phyloP scores from a whole-genome alignment of 2,329 filamentous ascomycete species.

The Ascochyta lentis region DNA sequence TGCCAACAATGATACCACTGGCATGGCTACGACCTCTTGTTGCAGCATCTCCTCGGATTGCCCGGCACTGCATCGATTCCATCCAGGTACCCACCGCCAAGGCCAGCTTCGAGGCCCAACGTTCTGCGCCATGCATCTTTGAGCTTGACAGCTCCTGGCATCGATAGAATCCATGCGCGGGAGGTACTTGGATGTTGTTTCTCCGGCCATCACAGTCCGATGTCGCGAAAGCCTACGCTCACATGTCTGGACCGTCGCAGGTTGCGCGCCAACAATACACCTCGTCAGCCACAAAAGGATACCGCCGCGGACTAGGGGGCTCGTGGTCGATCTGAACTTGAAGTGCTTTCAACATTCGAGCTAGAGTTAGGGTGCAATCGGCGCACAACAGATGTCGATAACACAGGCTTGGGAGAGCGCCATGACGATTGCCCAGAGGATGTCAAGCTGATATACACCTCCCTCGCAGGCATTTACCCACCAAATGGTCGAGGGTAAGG shows the following conservation, averaged over 20 bases:
- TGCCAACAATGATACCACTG: not conserved
- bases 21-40: not conserved
- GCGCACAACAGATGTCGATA: not conserved
- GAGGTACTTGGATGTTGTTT: conserved; percentile 1
- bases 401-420: not conserved
- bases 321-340: not conserved
- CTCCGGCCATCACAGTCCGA: conserved; percentile 21
- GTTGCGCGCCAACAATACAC: not conserved
- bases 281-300: conserved; percentile 6
- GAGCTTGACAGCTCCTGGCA: not conserved
- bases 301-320: conserved; percentile 4
- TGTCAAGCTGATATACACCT: conserved; percentile 1
- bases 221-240: conserved; percentile 19
- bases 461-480: not conserved
- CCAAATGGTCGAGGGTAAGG: not conserved
- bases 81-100: conserved; percentile 12
- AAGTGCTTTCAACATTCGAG: not conserved
- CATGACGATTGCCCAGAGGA: conserved; percentile 18
- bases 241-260: conserved; percentile 11
- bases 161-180: not conserved
- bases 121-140: conserved; percentile 7
- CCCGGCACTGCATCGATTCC: conserved; percentile 1
- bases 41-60: conserved; percentile 11
- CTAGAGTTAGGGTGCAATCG: not conserved
- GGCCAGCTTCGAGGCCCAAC: conserved; percentile 1